Conservation (phyloP, 1,284 basidiomycete genomes). For the Puccinia coronata region DNA sequence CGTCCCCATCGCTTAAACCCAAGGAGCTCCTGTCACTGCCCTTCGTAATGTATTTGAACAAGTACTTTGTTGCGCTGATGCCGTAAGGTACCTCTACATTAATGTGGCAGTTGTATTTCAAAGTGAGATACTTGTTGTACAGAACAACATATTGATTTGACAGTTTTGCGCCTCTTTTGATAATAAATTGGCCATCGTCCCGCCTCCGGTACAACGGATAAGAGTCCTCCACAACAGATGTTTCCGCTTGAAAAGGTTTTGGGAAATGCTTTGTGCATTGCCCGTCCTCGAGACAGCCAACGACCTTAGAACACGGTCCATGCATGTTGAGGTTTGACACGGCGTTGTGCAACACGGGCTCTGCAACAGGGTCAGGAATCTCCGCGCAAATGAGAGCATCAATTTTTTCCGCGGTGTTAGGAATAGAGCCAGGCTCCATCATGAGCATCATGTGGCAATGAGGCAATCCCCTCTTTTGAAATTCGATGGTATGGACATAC, state of each 20-base stretch:
- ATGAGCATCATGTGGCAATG: slow-evolving; percentile 29
- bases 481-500: not conserved
- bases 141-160: slow-evolving; percentile 61
- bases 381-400: not conserved
- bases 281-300: not conserved
- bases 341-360: not conserved
- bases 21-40: slow-evolving; percentile 61
- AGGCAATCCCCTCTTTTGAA: slow-evolving; percentile 30
- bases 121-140: slow-evolving; percentile 58
- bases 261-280: not conserved
- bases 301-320: not conserved
- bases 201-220: not conserved
- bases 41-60: slow-evolving; percentile 64
- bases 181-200: not conserved
- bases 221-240: not conserved
- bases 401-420: not conserved
- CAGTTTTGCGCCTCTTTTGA: not conserved
- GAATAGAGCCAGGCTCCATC: not conserved
- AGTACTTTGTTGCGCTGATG: slow-evolving; percentile 61
- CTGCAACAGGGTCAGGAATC: not conserved
- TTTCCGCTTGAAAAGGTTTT: not conserved
- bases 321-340: not conserved
- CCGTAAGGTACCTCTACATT: slow-evolving; percentile 61
- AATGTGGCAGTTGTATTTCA: slow-evolving; percentile 63
- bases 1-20: slow-evolving; percentile 6